Evolutionary conservation across 2,329 filamentous ascomycete species (phyloP).

Genomic region (Hirsutella rhossiliensis): DNA sequence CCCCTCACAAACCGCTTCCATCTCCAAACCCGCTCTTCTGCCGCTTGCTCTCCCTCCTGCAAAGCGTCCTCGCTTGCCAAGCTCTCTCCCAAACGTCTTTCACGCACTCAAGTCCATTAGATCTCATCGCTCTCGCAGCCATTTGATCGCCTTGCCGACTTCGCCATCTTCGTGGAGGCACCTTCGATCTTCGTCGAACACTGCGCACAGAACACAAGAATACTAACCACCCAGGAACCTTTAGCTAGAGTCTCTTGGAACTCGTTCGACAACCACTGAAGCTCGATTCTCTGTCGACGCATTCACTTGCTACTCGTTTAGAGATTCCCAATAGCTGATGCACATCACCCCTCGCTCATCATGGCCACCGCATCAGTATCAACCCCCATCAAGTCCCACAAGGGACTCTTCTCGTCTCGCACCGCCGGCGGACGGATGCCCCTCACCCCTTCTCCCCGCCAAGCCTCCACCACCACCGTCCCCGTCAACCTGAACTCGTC

Average conservation of each 20-base stretch:
- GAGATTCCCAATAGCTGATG: conserved; percentile 11
- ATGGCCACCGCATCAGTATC: conserved; percentile 79
- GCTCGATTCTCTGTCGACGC: conserved; percentile 26
- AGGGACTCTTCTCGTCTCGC: conserved; percentile 81
- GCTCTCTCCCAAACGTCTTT: conserved; percentile 8
- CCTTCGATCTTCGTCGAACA: conserved; percentile 35
- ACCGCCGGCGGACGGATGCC: conserved; percentile 93
- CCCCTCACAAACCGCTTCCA: conserved; percentile 12
- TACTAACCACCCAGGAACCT: conserved; percentile 43
- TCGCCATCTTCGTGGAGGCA: conserved; percentile 27
- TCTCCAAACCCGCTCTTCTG: conserved; percentile 5
- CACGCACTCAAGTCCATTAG: conserved; percentile 26
- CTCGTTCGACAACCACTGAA: conserved; percentile 32
- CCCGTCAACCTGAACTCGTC: conserved; percentile 49
- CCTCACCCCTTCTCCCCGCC: conserved; percentile 80
- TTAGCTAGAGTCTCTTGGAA: conserved; percentile 49
- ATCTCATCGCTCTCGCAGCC: conserved; percentile 33
- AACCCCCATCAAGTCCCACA: conserved; percentile 90
- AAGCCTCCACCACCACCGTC: conserved; percentile 40
- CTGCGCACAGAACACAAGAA: conserved; percentile 22
- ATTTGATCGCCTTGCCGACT: conserved; percentile 37
- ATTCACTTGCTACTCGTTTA: conserved; percentile 35
- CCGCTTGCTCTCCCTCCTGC: conserved; percentile 8
- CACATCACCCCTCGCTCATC: conserved; percentile 22
- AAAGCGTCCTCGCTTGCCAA: conserved; percentile 1